Base-by-base conservation (phyloP, 148 eudicot genomes). In the Nepenthes gracilis region DNA sequence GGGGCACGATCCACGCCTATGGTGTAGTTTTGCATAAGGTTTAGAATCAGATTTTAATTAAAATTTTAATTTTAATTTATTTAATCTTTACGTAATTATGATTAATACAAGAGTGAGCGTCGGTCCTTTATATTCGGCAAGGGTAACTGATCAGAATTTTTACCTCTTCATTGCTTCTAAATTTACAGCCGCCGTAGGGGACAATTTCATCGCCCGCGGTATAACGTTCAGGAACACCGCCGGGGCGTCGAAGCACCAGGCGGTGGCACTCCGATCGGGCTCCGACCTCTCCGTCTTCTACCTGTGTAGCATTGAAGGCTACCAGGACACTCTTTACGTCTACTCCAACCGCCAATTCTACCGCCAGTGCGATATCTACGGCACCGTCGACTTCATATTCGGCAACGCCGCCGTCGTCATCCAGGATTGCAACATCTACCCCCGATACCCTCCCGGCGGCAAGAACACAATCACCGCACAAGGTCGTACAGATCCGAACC, bases 281-380 rank as follows among this genome's bases (percentile, higher is more conserved):
- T 77, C 97, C 1, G 94, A 90, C 64, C 82, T 82, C 64, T 90
- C 97, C 0, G 97, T 86, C 6, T 82, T 86, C 79, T 90, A 86
- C 79, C 71, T 74, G 10, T 90, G 94, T 56, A 72, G 90, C 60
- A 86, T 90, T 14, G 90, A 86, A 67, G 97, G 97, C 1, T 86
- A 80, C 63, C 97, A 90, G 64, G 97, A 90, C 80, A 90, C 97
- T 0, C 84, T 90, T 13, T 90, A 86, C 35, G 86, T 79, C 32
- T 74, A 73, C 65, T 72, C 90, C 1, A 67, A 86, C 2, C 72
- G 97, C 8, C 97, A 90, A 60, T 90, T 84, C 36, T 90, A 77
- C 47, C 74, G 83, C 12, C 77, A 82, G 1, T 90, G 97, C 51
- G 61, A 82, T 72, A 77, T 86, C 2, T 78, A 80, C 8, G 97